A percentile compares a stretch with the other conserved stretches of the same genome.
Conservation (phyloP, 1,284 basidiomycete genomes). For the Omphalotus olearius region DNA sequence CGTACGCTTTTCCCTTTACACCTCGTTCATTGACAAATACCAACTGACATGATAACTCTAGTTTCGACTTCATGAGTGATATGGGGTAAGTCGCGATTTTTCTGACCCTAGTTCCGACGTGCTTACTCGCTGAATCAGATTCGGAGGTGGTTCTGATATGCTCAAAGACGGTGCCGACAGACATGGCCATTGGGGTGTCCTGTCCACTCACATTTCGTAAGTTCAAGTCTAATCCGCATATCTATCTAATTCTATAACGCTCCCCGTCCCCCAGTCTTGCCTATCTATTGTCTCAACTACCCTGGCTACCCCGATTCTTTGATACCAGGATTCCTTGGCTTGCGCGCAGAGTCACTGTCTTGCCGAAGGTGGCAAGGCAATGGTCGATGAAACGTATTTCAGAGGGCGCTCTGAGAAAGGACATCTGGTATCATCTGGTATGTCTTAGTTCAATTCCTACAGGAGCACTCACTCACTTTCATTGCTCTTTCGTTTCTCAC, state of each 20-base stretch:
- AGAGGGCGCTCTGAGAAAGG: slow-evolving; percentile 30
- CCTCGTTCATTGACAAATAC: background rate
- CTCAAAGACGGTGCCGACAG: slow-evolving; percentile 19
- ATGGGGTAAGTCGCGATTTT: slow-evolving; percentile 41
- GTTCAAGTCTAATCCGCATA: too few relatives aligned
- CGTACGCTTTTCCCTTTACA: slow-evolving; percentile 34
- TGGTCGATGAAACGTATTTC: slow-evolving; percentile 26
- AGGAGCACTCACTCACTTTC: background rate
- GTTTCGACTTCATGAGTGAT: slow-evolving; percentile 64
- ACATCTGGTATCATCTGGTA: slow-evolving; percentile 43
- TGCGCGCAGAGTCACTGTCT: background rate
- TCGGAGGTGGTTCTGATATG: slow-evolving; percentile 46
- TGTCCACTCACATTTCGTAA: too few relatives aligned
- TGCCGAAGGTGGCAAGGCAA: slow-evolving; percentile 26
- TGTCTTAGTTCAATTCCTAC: background rate
- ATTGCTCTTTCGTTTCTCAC: background rate
- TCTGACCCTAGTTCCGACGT: slow-evolving; percentile 11
- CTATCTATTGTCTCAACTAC: too few relatives aligned
- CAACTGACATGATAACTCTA: slow-evolving; percentile 21
- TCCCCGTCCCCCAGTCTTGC: too few relatives aligned
- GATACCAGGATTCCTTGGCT: too few relatives aligned
- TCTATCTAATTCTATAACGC: too few relatives aligned
- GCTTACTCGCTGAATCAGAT: slow-evolving; percentile 25
- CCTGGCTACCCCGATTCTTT: too few relatives aligned
- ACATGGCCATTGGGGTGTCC: too few relatives aligned